A percentile compares a stretch with the other conserved stretches of the same genome.
These are phyloP conservation scores for Linnemannia exigua DNA, from an alignment of 192 early-diverging fungal genomes.

Conservation along the genomic window DNA sequence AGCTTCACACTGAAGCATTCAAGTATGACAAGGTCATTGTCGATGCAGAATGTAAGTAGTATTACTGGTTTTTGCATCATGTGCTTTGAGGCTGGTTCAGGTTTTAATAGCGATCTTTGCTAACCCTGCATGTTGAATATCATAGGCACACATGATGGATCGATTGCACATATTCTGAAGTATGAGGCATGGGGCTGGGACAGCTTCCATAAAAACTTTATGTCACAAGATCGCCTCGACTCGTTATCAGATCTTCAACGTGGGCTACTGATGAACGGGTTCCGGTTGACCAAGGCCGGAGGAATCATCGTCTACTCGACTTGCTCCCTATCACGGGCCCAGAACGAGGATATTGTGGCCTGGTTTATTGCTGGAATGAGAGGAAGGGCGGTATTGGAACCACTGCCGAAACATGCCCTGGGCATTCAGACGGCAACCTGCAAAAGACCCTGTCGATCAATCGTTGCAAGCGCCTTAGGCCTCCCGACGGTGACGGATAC, in stretches of 20 bases:
- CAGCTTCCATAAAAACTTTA: conserved; percentile 81
- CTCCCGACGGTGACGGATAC: conserved; percentile 18
- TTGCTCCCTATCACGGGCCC: conserved; percentile 78
- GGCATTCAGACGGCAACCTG: conserved; percentile 35
- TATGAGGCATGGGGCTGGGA: conserved; percentile 88
- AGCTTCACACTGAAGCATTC: conserved; percentile 79
- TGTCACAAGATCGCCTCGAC: conserved; percentile 71
- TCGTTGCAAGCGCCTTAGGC: conserved; percentile 27
- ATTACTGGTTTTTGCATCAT: too few relatives aligned
- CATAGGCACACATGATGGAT: conserved; percentile 92
- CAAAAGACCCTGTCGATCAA: conserved; percentile 27
- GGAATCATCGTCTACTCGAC: conserved; percentile 93
- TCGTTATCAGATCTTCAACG: conserved; percentile 76
- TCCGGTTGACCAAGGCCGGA: conserved; percentile 76
- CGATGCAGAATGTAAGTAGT: conserved; percentile 69
- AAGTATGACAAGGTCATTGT: conserved; percentile 74
- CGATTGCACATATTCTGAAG: conserved; percentile 81
- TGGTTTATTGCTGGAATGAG: conserved; percentile 76
- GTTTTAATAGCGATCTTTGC: background rate
- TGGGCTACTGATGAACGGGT: conserved; percentile 81
- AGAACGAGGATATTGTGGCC: conserved; percentile 90
- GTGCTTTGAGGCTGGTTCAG: background rate
- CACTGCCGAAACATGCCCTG: conserved; percentile 61
- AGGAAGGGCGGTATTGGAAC: conserved; percentile 67
- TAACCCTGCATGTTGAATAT: background rate